Conservation (phyloP, 768 basidiomycete genomes). For the Cyathus striatus region DNA sequence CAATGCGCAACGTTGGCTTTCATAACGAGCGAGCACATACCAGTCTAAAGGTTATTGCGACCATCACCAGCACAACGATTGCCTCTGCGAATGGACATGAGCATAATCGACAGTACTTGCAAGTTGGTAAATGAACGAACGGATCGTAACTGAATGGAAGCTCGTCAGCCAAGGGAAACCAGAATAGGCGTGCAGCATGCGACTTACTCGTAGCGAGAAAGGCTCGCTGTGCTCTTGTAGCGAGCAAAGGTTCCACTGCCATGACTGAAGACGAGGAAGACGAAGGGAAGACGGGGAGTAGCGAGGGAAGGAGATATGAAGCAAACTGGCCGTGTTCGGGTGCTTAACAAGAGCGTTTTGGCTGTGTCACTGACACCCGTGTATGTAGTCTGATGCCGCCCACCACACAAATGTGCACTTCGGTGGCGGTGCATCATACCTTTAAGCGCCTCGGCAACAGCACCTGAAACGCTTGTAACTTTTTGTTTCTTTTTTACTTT, state of each 20-base stretch:
- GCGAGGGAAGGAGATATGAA: conserved; percentile 7
- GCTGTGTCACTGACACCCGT: background rate
- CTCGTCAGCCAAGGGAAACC: too few species aligned
- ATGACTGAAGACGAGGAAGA: conserved; percentile 27
- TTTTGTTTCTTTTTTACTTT: too few species aligned
- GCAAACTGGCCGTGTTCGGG: background rate
- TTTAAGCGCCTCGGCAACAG: background rate
- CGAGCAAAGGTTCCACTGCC: conserved; percentile 68
- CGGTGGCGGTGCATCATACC: background rate
- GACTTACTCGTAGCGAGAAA: conserved; percentile 69
- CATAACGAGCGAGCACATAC: conserved; percentile 29
- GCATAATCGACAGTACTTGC: background rate
- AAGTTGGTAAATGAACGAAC: conserved; percentile 34
- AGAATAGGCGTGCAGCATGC: too few species aligned
- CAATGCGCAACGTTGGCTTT: conserved; percentile 1
- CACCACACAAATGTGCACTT: conserved; percentile 4
- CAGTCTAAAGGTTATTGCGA: conserved; percentile 62
- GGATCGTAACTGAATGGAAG: conserved; percentile 43
- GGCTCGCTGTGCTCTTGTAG: conserved; percentile 65
- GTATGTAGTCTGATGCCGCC: background rate
- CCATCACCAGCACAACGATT: conserved; percentile 68
- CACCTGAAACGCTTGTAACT: background rate
- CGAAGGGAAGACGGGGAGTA: conserved; percentile 4
- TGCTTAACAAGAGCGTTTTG: conserved; percentile 2
- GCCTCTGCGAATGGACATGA: conserved; percentile 49